These are phyloP conservation scores for Penicillium sp. DNA, from an alignment of 2,329 filamentous ascomycete genomes.

Conservation along the genomic window DNA sequence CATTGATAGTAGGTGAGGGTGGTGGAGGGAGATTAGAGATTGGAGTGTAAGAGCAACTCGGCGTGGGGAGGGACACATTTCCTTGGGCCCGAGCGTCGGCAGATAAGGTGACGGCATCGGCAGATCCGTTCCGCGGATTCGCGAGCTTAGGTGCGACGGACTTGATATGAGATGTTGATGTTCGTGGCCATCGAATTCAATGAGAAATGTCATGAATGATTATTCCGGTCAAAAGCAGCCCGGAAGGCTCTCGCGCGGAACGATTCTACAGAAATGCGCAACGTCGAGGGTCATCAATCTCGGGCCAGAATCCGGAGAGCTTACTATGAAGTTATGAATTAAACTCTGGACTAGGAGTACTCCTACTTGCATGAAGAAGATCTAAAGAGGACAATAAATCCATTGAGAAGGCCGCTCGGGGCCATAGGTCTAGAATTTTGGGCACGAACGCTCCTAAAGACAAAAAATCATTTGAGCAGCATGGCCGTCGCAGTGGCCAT, in stretches of 20 bases:
- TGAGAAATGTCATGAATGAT: background rate
- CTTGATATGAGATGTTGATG: background rate
- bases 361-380: background rate
- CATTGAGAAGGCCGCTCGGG: conserved; percentile 2
- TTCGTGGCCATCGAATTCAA: background rate
- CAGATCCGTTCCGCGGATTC: conserved; percentile 15
- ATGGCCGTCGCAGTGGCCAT: conserved; percentile 29
- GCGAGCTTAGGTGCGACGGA: background rate
- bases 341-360: background rate
- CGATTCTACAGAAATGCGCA: background rate
- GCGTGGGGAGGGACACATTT: conserved; percentile 17
- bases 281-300: background rate
- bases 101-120: conserved; percentile 26
- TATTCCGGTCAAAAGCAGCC: background rate
- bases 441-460: conserved; percentile 20
- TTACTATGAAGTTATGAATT: background rate
- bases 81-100: conserved; percentile 28
- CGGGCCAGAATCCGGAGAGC: background rate
- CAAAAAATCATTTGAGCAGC: conserved; percentile 28
- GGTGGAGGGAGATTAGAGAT: conserved; percentile 15
- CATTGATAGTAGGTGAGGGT: conserved; percentile 25
- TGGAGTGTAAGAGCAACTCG: conserved; percentile 6
- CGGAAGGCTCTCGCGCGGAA: background rate
- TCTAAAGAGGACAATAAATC: background rate
- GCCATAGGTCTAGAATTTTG: background rate